Percentiles rank a stretch among this genome's conserved stretches.
These are phyloP conservation scores for Carex arenaria DNA, from an alignment of 202 grass and related monocot species.

Conservation along the genomic window DNA sequence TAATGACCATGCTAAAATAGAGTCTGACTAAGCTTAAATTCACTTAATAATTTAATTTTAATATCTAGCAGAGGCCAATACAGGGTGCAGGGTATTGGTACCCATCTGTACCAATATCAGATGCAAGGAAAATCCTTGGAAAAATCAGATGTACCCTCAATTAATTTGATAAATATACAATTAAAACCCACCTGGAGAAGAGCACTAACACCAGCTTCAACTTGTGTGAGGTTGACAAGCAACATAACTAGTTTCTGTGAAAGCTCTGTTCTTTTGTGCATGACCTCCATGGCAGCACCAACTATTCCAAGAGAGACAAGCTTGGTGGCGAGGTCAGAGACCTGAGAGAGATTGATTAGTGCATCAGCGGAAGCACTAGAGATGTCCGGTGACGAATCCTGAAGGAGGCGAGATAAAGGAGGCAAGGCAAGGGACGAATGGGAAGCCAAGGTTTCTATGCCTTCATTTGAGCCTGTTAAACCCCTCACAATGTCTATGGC, in stretches of 20 bases:
- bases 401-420: slow-evolving; percentile 45
- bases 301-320: slow-evolving; percentile 52
- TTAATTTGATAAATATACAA: not conserved
- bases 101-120: not conserved
- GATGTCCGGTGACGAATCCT: slow-evolving; percentile 29
- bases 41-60: no score
- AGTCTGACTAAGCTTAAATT: no score
- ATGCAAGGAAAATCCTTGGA: not conserved
- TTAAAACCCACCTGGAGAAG: slow-evolving; percentile 46
- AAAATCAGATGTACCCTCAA: not conserved
- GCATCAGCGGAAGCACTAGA: slow-evolving; percentile 62
- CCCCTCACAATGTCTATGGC: slow-evolving; percentile 72
- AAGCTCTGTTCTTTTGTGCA: slow-evolving; percentile 46
- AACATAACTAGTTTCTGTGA: slow-evolving; percentile 76
- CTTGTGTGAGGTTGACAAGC: slow-evolving; percentile 83
- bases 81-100: not conserved
- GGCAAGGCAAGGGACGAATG: slow-evolving; percentile 45
- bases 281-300: slow-evolving; percentile 55
- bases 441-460: slow-evolving; percentile 42
- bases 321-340: slow-evolving; percentile 39
- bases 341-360: slow-evolving; percentile 86
- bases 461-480: slow-evolving; percentile 63
- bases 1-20: no score
- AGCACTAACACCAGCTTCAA: slow-evolving; percentile 51
- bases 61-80: no score